Evolutionary conservation across 2,329 filamentous ascomycete species (phyloP).

Genomic region (Dothidotthia symphoricarpi): DNA sequence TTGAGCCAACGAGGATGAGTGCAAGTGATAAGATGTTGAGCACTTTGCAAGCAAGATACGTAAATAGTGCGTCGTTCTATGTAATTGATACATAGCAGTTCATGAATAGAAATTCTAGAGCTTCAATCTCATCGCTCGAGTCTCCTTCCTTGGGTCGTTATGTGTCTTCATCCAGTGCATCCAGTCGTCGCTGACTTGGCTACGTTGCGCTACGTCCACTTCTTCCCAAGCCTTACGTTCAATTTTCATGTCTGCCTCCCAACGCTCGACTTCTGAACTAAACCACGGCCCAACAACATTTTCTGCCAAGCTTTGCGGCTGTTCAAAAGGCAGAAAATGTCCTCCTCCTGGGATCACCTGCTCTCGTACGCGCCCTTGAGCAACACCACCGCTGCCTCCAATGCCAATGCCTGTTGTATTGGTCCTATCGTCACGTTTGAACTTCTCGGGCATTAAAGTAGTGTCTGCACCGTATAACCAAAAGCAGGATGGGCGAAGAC

Average conservation of each 20-base stretch:
- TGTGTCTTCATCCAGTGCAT: neutral
- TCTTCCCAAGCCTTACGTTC: neutral
- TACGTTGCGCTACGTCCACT: neutral
- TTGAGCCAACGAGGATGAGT: too few relatives aligned
- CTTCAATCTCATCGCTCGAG: neutral
- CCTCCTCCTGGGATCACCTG: neutral
- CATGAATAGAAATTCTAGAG: too few relatives aligned
- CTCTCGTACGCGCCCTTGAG: neutral
- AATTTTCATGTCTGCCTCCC: neutral
- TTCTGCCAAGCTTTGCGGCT: neutral
- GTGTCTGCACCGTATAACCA: neutral
- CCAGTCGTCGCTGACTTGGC: neutral
- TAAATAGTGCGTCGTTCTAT: too few relatives aligned
- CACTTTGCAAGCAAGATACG: too few relatives aligned
- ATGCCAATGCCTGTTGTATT: neutral
- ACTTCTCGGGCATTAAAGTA: neutral
- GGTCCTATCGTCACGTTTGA: neutral
- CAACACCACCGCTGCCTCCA: neutral
- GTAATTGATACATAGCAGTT: too few relatives aligned
- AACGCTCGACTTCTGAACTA: neutral
- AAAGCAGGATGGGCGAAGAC: neutral
- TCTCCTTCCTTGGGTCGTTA: neutral
- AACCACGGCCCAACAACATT: neutral
- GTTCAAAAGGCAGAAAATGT: neutral
- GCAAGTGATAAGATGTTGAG: too few relatives aligned